Evolutionary conservation across 768 basidiomycete species (phyloP).

Genomic region (Boletus reticulatus): DNA sequence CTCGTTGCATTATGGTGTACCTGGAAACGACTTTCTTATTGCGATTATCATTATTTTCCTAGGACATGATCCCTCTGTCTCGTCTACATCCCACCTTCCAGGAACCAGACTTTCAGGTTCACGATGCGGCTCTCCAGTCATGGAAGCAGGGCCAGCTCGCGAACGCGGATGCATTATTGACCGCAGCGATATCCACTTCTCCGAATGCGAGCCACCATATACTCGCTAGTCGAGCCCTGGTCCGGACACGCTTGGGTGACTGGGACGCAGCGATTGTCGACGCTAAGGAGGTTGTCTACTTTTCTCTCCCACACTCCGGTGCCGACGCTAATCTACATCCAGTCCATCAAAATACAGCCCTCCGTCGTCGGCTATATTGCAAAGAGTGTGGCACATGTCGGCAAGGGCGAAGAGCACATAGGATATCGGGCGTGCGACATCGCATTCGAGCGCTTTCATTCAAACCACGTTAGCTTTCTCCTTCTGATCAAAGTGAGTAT

Average conservation of each 20-base stretch:
- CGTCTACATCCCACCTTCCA: neutral
- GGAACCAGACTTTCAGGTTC: neutral
- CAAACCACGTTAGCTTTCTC: neutral
- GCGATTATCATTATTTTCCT: too few relatives aligned
- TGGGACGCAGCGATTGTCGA: neutral
- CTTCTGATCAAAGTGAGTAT: neutral
- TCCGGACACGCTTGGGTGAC: neutral
- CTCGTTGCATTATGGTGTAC: neutral
- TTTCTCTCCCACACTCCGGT: too few relatives aligned
- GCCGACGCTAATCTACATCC: neutral
- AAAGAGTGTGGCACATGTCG: neutral
- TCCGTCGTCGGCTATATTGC: conserved; percentile 6
- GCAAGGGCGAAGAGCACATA: neutral
- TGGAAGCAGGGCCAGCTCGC: neutral
- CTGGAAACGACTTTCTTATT: neutral
- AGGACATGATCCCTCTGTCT: neutral
- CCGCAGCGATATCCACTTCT: neutral
- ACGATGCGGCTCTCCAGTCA: neutral
- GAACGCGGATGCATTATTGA: neutral
- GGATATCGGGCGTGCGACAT: conserved; percentile 1
- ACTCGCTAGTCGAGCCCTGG: neutral
- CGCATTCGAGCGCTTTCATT: neutral
- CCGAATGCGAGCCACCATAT: neutral
- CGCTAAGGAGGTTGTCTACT: neutral
- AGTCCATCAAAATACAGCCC: neutral